Evolutionary conservation across 805 yeast species (phyloP).

Genomic region (Candida khao-thaluensis): DNA sequence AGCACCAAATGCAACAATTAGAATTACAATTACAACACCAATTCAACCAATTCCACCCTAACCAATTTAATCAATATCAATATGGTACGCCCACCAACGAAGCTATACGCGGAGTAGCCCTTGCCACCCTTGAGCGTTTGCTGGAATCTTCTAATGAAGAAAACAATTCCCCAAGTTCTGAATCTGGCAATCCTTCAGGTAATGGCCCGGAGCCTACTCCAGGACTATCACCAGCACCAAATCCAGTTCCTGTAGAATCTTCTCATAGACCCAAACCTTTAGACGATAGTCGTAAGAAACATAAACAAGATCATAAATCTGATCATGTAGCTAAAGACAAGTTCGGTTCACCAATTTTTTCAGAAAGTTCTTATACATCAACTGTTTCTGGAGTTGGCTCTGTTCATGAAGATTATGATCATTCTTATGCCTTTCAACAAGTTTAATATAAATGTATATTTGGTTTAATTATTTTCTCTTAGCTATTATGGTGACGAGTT

Average conservation of each 20-base stretch:
- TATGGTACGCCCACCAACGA: slow-evolving; percentile 11
- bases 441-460: neutral
- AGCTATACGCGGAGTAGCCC: neutral
- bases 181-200: neutral
- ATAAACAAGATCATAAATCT: neutral
- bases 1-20: slow-evolving; percentile 16
- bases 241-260: neutral
- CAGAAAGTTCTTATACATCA: slow-evolving; percentile 12
- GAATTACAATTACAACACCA: slow-evolving; percentile 18
- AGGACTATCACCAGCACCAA: neutral
- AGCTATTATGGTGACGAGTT: too few species aligned
- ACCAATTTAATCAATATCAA: slow-evolving; percentile 15
- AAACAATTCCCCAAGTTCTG: neutral
- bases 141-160: slow-evolving; percentile 1
- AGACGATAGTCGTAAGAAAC: neutral
- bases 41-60: slow-evolving; percentile 17
- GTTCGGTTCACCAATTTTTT: slow-evolving; percentile 7
- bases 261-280: neutral
- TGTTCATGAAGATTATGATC: slow-evolving; percentile 6
- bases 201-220: neutral
- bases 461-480: neutral
- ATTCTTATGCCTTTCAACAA: slow-evolving; percentile 1
- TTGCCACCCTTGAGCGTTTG: neutral
- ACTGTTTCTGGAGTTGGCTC: slow-evolving; percentile 9
- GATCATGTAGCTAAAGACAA: slow-evolving; percentile 5